Evolutionary conservation across 2,329 filamentous ascomycete genomes (phyloP), one percentile per base, ranked within the genome.

Genomic region (Chalaropsis thielavioides): DNA sequence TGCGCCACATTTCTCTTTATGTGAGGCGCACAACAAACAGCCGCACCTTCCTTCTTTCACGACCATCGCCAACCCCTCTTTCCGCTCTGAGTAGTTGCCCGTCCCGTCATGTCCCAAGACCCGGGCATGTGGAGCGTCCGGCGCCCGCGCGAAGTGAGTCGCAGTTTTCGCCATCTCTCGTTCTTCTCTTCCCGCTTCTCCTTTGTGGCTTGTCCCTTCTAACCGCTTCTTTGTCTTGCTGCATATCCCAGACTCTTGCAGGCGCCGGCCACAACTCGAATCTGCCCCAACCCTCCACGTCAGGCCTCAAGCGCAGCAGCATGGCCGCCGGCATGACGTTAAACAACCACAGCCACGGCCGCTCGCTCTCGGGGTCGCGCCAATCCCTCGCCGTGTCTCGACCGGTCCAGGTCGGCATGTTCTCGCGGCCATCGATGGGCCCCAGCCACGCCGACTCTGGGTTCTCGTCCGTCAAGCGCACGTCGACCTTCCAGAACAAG

Each of bases 271-370:
- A 86, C 74, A 92, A 91, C 74, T 88, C 89, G 22, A 84, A 85
- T 24, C 89, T 99, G 68, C 94, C 94, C 22, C 90, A 95, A 76
- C 92, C 94, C 8, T 83, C 89, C 35, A 97, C 92, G 49, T 63
- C 64, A n/a, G 90, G 91, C 49, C 87, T 99, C 82, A 99, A 99
- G 79, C 89, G 94, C 74, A 88, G 89, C 38, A 94, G 86, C 72
- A 92, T 90, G 13, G 85, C 85, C 70, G 85, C 84, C 68, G 84
- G 84, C 71, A 79, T 79, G 66, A 83, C 82, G 58, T 87, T 83
- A 71, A 84, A 85, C 17, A 73, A 72, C 64, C 80, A 81, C 64
- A 85, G 87, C 73, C 89, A 95, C 79, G 84, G 79, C 70, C 90
- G 92, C 70, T 90, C 90, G 35, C 83, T 89, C 71, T 96, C 92